phyloP scores from a whole-genome alignment of 495 filamentous ascomycete genomes.

The Penicillium ochrochloron region DNA sequence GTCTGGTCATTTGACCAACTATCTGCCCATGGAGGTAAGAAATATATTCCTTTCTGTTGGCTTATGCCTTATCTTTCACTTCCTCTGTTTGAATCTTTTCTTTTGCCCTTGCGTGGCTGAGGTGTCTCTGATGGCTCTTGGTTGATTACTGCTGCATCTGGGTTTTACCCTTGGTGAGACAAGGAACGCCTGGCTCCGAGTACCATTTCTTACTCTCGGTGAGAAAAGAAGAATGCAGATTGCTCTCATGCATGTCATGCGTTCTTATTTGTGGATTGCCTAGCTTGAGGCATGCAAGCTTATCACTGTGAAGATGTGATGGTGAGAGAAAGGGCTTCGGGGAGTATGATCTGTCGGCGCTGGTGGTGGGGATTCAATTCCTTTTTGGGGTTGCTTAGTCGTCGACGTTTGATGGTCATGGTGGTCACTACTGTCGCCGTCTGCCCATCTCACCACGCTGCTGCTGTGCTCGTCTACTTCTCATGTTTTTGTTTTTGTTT shows the following conservation, averaged over 20 bases:
- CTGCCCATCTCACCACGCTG: background rate
- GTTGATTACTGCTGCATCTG: slow-evolving; percentile 12
- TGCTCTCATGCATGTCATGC: slow-evolving; percentile 15
- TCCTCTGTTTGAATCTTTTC: background rate
- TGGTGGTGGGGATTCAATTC: background rate
- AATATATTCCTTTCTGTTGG: background rate
- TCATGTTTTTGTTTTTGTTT: slow-evolving; percentile 15
- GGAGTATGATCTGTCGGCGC: slow-evolving; percentile 4
- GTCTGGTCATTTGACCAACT: background rate
- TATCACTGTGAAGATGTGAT: background rate
- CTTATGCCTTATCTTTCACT: background rate
- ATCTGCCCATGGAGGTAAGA: slow-evolving; percentile 27
- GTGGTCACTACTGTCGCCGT: background rate
- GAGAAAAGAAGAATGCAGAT: slow-evolving; percentile 10
- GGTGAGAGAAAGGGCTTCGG: background rate
- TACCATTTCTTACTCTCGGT: slow-evolving; percentile 10
- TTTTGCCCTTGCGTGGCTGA: background rate
- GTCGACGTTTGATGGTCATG: background rate
- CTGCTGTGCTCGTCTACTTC: slow-evolving; percentile 8
- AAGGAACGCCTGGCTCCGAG: slow-evolving; percentile 24
- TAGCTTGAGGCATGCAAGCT: slow-evolving; percentile 2
- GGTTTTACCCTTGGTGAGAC: slow-evolving; percentile 31
- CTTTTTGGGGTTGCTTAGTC: slow-evolving; percentile 12
- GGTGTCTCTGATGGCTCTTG: slow-evolving; percentile 10
- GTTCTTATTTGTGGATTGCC: slow-evolving; percentile 8